These are phyloP conservation scores for Capsicum pubescens DNA, from an alignment of 257 asterid genomes.

Conservation along the genomic window DNA sequence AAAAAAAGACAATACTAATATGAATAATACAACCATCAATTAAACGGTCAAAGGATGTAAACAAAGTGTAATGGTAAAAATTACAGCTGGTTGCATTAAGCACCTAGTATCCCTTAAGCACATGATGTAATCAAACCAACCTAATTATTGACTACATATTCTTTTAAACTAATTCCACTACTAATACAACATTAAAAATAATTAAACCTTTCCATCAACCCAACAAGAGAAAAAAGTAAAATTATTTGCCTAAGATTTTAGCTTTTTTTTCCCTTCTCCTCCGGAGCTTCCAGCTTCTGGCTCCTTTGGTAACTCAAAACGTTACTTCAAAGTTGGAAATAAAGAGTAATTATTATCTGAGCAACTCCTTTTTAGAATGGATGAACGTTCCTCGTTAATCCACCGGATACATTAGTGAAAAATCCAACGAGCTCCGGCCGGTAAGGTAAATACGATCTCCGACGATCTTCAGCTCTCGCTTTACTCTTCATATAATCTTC, in stretches of 20 bases:
- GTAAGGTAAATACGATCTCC: conserved; percentile 85
- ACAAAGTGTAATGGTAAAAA: not conserved
- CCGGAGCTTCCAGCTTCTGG: too few relatives aligned
- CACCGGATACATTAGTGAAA: conserved; percentile 80
- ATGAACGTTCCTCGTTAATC: conserved; percentile 76
- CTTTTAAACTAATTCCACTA: not conserved
- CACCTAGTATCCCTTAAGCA: conserved; percentile 10
- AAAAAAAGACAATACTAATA: too few relatives aligned
- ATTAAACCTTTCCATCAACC: not conserved
- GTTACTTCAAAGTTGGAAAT: too few relatives aligned
- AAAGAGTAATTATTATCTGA: too few relatives aligned
- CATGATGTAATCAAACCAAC: not conserved
- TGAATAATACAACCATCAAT: not conserved
- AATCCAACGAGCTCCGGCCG: conserved; percentile 91
- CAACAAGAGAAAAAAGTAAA: not conserved
- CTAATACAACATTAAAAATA: not conserved
- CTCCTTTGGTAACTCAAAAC: too few relatives aligned
- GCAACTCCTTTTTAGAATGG: conserved; percentile 51
- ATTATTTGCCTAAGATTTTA: not conserved
- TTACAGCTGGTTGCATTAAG: not conserved
- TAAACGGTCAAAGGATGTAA: not conserved
- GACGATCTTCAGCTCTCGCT: conserved; percentile 58
- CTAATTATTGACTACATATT: not conserved
- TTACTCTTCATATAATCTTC: conserved; percentile 76
- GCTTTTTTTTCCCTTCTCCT: too few relatives aligned